phyloP scores from a whole-genome alignment of 192 early-diverging fungal species.

The Irineochytrium annulatum region DNA sequence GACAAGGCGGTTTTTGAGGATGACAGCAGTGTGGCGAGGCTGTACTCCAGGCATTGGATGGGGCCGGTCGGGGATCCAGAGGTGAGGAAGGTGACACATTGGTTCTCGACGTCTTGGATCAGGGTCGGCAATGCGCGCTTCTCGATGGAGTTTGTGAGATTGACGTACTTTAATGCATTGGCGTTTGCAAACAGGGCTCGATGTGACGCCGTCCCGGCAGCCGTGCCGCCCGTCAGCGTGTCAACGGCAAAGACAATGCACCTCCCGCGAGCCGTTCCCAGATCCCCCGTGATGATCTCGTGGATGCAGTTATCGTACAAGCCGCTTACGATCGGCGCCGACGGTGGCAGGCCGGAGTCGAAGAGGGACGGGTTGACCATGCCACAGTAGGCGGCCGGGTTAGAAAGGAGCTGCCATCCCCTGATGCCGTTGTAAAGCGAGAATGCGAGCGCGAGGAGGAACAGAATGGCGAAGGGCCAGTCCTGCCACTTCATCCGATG shows the following conservation, averaged over 20 bases:
- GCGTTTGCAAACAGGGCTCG: no score
- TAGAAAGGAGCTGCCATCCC: background rate
- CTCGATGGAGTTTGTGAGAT: no score
- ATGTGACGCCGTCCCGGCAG: background rate
- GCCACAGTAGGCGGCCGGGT: background rate
- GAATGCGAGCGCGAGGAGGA: background rate
- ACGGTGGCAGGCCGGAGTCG: background rate
- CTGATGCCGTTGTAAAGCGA: background rate
- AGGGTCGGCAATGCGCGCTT: no score
- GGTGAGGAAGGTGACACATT: no score
- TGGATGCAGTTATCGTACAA: conserved; percentile 15
- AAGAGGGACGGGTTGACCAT: background rate
- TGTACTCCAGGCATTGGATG: no score
- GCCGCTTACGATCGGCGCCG: background rate
- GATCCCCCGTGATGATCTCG: conserved; percentile 1
- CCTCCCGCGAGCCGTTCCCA: conserved; percentile 5
- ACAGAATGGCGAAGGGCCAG: background rate
- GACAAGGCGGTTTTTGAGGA: no score
- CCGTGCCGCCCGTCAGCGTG: background rate
- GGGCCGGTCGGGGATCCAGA: no score
- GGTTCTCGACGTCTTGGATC: no score
- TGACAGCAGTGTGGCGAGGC: no score
- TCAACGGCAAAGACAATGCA: conserved; percentile 15
- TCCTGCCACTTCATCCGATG: background rate
- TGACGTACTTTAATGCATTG: no score